These are phyloP conservation scores for Mrakia hoshinonis DNA, from an alignment of 768 basidiomycete genomes.

Conservation along the genomic window DNA sequence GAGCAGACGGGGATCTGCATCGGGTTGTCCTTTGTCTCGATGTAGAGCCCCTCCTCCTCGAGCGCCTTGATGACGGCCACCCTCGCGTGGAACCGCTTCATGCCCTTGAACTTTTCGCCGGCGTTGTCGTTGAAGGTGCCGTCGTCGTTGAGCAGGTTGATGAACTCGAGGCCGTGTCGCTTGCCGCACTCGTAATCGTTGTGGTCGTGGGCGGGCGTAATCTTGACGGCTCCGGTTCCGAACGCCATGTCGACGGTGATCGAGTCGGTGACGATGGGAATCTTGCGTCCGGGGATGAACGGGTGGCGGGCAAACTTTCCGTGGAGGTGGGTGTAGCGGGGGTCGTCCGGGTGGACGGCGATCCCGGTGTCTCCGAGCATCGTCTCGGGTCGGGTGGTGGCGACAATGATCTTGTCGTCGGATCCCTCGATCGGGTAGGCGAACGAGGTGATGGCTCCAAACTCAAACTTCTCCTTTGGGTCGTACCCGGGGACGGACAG, in stretches of 20 bases:
- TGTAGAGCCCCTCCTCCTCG: constrained; percentile 71
- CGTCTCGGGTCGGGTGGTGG: constrained; percentile 96
- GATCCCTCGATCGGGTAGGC: constrained; percentile 83
- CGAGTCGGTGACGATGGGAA: constrained; percentile 79
- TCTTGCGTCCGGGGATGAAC: constrained; percentile 64
- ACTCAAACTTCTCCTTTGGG: constrained; percentile 88
- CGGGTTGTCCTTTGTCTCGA: constrained; percentile 90
- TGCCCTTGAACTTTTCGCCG: constrained; percentile 75
- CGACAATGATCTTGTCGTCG: constrained; percentile 83
- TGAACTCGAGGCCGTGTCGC: constrained; percentile 78
- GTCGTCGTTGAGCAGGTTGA: constrained; percentile 92
- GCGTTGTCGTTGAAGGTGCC: constrained; percentile 89
- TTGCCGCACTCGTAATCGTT: constrained; percentile 93
- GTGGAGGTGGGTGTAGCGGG: constrained; percentile 85
- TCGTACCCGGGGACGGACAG: constrained; percentile 91
- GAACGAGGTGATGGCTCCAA: constrained; percentile 93
- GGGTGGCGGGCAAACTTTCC: constrained; percentile 87
- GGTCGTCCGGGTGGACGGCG: constrained; percentile 89
- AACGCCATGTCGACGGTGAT: constrained; percentile 86
- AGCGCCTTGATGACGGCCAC: constrained; percentile 71
- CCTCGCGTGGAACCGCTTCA: constrained; percentile 93
- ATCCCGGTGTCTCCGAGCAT: constrained; percentile 98
- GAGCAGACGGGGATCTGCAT: constrained; percentile 95
- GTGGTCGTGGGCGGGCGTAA: constrained; percentile 94
- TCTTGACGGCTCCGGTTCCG: constrained; percentile 97